Evolutionary conservation across 495 filamentous ascomycete species (phyloP), one percentile per base, ranked within the genome.

Genomic region (Daldinia vernicosa): DNA sequence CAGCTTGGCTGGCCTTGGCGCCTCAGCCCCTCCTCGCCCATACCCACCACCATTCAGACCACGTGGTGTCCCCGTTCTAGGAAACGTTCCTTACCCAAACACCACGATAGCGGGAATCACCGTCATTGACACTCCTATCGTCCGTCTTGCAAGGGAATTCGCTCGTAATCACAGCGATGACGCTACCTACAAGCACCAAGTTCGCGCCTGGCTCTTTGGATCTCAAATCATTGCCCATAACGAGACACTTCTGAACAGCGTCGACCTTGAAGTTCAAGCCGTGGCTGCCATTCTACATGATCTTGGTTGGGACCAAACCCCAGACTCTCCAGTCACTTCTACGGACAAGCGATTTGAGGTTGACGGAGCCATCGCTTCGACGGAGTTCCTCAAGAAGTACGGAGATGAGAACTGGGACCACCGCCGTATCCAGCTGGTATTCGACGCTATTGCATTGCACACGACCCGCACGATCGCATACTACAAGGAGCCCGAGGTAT

Each of bases 231-330:
- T 82, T 35, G 51, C 63, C 52, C 72, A 79, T 54, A 77, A 82
- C 47, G 78, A 80, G 11, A 74, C 69, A 1, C 73, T 83, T 24
- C 64, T 61, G 59, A 59, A 67, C 52, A 64, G 15, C 3, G 58
- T 79, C 55, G 85, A 88, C 62, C 50, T 69, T 15, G 87, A 89
- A 72, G 74, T 80, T n/a, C 80, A 85, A 39, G 82, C 83, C 59
- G 70, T 89, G 19, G 63, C 78, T 1, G 80, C 79, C 0, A 66
- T 89, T 24, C 74, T 89, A 39, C 87, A 90, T 73, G 87, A 90
- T 60, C 73, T 89, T 1, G 87, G 84, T 28, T 87, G 84, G 85
- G 76, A 76, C 67, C 19, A 74, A 51, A 75, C 74, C 5, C 72
- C 72, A 9, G 32, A 60, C 66, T 70, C 76, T 4, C 30, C 70